Percentiles rank a stretch among this genome's conserved stretches.
Conservation (phyloP, 371 early-diverging fungal genomes). For the Apophysomyces sp. region DNA sequence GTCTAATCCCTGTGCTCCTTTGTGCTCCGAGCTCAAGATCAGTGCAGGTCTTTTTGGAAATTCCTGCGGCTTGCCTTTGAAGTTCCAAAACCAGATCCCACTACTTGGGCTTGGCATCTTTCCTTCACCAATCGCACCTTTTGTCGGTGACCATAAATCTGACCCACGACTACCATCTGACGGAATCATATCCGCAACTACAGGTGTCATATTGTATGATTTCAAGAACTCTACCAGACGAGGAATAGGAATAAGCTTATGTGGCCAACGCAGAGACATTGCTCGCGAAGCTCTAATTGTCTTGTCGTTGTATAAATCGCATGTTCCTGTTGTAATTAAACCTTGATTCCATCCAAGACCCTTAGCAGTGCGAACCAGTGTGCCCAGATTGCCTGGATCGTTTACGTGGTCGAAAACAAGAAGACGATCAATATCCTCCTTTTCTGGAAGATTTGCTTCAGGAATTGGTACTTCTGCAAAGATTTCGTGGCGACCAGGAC, state of each 20-base stretch:
- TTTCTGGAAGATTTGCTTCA: conserved; percentile 8
- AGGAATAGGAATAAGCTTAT: conserved; percentile 14
- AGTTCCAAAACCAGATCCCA: conserved; percentile 43
- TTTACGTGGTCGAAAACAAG: conserved; percentile 55
- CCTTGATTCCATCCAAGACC: conserved; percentile 56
- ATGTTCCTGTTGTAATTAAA: conserved; percentile 43
- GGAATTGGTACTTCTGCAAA: conserved; percentile 44
- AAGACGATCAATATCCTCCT: conserved; percentile 21
- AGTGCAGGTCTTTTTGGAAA: conserved; percentile 48
- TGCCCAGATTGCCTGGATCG: conserved; percentile 58
- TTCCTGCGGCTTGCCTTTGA: conserved; percentile 11
- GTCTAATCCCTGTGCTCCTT: conserved; percentile 39
- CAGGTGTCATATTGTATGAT: conserved; percentile 37
- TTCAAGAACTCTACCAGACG: conserved; percentile 32
- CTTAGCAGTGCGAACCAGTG: conserved; percentile 50
- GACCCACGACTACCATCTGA: background rate
- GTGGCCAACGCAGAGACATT: conserved; percentile 44
- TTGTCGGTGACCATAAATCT: conserved; percentile 34
- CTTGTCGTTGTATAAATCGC: conserved; percentile 57
- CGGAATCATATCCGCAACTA: conserved; percentile 58
- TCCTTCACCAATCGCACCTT: conserved; percentile 1
- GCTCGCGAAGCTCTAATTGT: conserved; percentile 53
- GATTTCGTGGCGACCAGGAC: conserved; percentile 42
- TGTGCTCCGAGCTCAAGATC: conserved; percentile 54
- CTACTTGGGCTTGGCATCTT: conserved; percentile 5